A percentile compares a stretch with the other conserved stretches of the same genome.
Conservation (phyloP, 257 asterid species). For the Agastache rugosa region DNA sequence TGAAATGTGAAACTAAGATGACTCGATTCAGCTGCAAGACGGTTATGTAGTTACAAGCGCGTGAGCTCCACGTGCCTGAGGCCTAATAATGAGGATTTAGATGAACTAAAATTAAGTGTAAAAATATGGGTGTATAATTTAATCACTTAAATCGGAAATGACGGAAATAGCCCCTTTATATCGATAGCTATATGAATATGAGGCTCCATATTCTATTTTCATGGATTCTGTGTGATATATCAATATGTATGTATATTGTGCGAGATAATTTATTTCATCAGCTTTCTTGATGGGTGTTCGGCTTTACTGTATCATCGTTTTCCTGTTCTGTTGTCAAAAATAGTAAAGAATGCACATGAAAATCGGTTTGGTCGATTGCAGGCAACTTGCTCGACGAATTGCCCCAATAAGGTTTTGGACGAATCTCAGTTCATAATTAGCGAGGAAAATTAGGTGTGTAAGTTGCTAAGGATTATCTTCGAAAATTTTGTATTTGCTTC, state of each 20-base stretch:
- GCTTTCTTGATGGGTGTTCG: neutral
- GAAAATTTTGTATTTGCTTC: neutral
- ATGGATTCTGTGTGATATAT: neutral
- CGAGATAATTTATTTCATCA: neutral
- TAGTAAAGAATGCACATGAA: neutral
- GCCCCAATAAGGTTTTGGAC: conserved; percentile 15
- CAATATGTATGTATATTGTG: neutral
- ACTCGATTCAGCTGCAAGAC: conserved; percentile 34
- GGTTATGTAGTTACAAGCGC: conserved; percentile 52
- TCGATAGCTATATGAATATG: neutral
- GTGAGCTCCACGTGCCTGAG: conserved; percentile 18
- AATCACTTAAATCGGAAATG: neutral
- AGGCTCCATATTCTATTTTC: neutral
- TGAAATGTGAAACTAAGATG: conserved; percentile 1
- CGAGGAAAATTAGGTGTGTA: neutral
- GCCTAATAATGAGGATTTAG: neutral
- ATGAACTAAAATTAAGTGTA: neutral
- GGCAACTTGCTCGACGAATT: conserved; percentile 42
- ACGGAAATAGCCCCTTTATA: conserved; percentile 23
- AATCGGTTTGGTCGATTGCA: conserved; percentile 27
- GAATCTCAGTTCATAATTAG: neutral
- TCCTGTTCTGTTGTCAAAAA: neutral
- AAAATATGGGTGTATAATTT: neutral
- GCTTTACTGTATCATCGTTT: neutral
- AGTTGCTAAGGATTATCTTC: neutral